Base-by-base conservation (phyloP, 495 filamentous ascomycete genomes). In the Durotheca rogersii region DNA sequence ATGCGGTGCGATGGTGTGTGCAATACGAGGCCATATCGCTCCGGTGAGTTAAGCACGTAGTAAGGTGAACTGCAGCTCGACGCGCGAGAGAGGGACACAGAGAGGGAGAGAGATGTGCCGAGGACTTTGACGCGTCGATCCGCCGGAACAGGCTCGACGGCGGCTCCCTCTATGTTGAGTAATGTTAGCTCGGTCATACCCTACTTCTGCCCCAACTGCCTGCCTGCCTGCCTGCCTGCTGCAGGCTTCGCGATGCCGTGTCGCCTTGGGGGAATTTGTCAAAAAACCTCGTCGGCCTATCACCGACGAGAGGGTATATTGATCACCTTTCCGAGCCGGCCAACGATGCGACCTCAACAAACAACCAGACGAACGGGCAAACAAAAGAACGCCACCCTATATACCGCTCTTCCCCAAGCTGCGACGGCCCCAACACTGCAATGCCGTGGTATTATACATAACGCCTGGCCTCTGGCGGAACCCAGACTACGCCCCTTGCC, bases 401-500 rank as follows among this genome's bases (percentile, higher is more conserved):
- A 31, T 53, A 52, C 43, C 50, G 40, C 19, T 46, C 40, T 36
- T 36, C 45, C 30, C 23, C 23, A 27, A 4, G n/a, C n/a, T n/a
- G n/a, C n/a, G n/a, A n/a, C n/a, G n/a, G n/a, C n/a, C n/a, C 49
- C 56, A 49, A 53, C 45, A 38, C 53, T 59, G 56, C 50, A 59
- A 54, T 54, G 50, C 50, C 51, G 47, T 59, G 45, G 56, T 59
- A 38, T 47, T 54, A 47, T 54, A 54, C 56, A 59, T 53, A 59
- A 58, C 49, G 50, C 46, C 56, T 14, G 46, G 23, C 25, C 53
- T 27, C 47, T 36, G 36, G 37, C 38, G 46, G 55, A 54, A 34
- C 56, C 56, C 44, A 9, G 50, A 23, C 56, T 50, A 36, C 45
- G 29, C 35, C n/a, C 41, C 19, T 47, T 32, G 41, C 41, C 33